These are phyloP conservation scores for Jackrogersella multiformis DNA, from an alignment of 495 filamentous ascomycete genomes.

Conservation along the genomic window DNA sequence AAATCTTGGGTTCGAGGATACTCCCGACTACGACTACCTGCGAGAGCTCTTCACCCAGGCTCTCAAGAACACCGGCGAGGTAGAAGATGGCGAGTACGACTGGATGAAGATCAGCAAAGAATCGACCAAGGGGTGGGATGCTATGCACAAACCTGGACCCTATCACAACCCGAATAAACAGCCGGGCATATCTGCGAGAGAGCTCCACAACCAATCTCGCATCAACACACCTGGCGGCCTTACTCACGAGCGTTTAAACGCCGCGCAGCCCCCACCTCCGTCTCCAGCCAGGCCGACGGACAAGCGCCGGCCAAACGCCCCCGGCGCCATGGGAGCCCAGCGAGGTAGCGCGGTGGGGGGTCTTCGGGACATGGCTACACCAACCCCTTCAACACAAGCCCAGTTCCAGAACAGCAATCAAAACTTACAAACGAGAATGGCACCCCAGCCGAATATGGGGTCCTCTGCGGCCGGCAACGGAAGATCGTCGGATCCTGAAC, in stretches of 20 bases:
- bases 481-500: constrained; percentile 56
- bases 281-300: constrained; percentile 83
- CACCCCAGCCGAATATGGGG: constrained; percentile 61
- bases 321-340: constrained; percentile 74
- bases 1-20: constrained; percentile 98
- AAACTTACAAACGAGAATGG: constrained; percentile 77
- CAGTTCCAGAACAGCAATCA: constrained; percentile 91
- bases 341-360: constrained; percentile 74
- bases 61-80: constrained; percentile 91
- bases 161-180: constrained; percentile 77
- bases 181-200: constrained; percentile 79
- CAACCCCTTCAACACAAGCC: constrained; percentile 83
- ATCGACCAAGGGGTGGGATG: constrained; percentile 82
- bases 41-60: constrained; percentile 96
- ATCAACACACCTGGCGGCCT: constrained; percentile 70
- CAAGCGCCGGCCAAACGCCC: constrained; percentile 85
- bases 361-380: constrained; percentile 75
- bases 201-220: constrained; percentile 72
- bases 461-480: constrained; percentile 56
- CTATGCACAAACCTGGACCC: constrained; percentile 84
- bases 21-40: constrained; percentile 97
- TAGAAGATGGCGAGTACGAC: constrained; percentile 99
- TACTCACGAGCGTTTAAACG: constrained; percentile 95
- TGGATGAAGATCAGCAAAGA: constrained; percentile 99
- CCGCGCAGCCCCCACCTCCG: constrained; percentile 88